Evolutionary conservation across 345 rosid species (phyloP).

Genomic region (Eutrema japonicum): DNA sequence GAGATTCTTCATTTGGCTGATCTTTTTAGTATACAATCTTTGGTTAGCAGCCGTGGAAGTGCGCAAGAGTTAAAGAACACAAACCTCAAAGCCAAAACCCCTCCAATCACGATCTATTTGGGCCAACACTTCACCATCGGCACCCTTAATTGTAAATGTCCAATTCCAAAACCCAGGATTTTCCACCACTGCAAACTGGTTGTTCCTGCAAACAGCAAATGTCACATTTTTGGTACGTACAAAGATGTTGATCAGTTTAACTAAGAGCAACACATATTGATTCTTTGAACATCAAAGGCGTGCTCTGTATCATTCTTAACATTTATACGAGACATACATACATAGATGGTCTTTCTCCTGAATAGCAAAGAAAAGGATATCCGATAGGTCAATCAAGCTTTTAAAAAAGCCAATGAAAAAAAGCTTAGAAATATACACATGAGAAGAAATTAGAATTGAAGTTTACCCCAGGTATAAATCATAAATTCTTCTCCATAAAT

Average conservation of each 20-base stretch:
- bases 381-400: too few relatives aligned
- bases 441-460: neutral
- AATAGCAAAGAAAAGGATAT: too few relatives aligned
- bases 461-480: slow-evolving; percentile 90
- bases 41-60: neutral
- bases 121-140: slow-evolving; percentile 74
- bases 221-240: slow-evolving; percentile 11
- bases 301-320: neutral
- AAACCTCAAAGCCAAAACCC: slow-evolving; percentile 96
- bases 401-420: neutral
- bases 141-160: slow-evolving; percentile 94
- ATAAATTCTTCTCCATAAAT: slow-evolving; percentile 94
- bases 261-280: neutral
- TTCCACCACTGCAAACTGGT: slow-evolving; percentile 90
- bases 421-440: neutral
- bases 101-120: slow-evolving; percentile 96
- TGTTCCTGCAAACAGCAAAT: slow-evolving; percentile 52
- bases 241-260: slow-evolving; percentile 8
- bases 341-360: too few relatives aligned
- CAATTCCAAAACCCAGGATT: slow-evolving; percentile 99
- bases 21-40: neutral
- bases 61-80: neutral
- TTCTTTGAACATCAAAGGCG: slow-evolving; percentile 7
- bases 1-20: neutral
- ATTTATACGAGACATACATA: neutral